phyloP scores from a whole-genome alignment of 2,329 filamentous ascomycete species.

The Epichloe aotearoae region DNA sequence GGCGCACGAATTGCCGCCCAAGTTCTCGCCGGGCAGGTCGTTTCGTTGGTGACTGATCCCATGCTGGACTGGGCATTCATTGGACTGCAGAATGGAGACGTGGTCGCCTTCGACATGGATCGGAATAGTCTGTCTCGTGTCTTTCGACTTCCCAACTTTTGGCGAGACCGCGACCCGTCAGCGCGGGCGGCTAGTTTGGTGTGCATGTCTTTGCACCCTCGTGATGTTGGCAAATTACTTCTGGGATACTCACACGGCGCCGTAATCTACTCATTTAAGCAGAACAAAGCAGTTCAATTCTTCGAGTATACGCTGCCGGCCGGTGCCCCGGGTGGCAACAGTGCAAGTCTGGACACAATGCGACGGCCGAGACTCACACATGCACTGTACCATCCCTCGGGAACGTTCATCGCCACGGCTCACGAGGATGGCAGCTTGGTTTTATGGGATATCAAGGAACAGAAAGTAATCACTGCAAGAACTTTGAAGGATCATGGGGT shows the following conservation, averaged over 20 bases:
- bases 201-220: constrained; percentile 71
- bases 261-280: constrained; percentile 88
- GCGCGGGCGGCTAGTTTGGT: constrained; percentile 51
- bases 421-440: constrained; percentile 88
- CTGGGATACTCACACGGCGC: constrained; percentile 86
- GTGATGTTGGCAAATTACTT: constrained; percentile 81
- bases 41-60: constrained; percentile 66
- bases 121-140: constrained; percentile 54
- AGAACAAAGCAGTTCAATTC: constrained; percentile 52
- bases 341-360: constrained; percentile 43
- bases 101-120: constrained; percentile 89
- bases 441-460: constrained; percentile 89
- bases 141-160: constrained; percentile 79
- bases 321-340: constrained; percentile 75
- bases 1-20: constrained; percentile 55
- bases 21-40: constrained; percentile 64
- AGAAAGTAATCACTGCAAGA: constrained; percentile 68
- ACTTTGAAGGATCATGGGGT: constrained; percentile 64
- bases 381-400: constrained; percentile 88
- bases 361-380: constrained; percentile 67
- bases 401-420: constrained; percentile 73
- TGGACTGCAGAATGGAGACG: constrained; percentile 68
- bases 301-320: constrained; percentile 72
- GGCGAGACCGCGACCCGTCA: constrained; percentile 59
- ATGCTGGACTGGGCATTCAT: constrained; percentile 89